Base-by-base conservation (phyloP, 2,329 filamentous ascomycete genomes). In the Trichophyton benhamiae region DNA sequence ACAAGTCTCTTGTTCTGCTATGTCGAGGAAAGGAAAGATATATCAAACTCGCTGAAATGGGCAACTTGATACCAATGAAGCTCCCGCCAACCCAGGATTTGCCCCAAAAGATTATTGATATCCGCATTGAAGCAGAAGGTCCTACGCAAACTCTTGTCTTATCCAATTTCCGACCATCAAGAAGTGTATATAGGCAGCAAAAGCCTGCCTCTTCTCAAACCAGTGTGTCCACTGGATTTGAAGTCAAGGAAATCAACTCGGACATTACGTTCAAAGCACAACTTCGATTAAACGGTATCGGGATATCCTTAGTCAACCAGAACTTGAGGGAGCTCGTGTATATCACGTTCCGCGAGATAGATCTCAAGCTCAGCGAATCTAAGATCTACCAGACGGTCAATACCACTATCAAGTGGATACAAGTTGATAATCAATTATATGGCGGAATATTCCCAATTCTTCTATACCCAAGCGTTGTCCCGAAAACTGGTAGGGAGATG, bases 371-470 rank as follows among this genome's bases (percentile, higher is more conserved):
- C 74, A 90, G 86, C 61, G 94, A 99, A 69, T 97, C 94, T n/a
- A 83, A 86, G 17, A 79, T 96, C 15, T 96, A 96, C 70, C 94
- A 99, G 74, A 97, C 91, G 0, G 76, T 96, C 64, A 92, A 89
- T 57, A 79, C 94, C 58, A 89, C 90, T 0, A 87, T 97, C 72
- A 97, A 99, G 74, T 99, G 95, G 95, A 94, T 99, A 30, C 94
- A 99, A 74, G 89, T 99, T 67, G 94, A 99, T 75, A 99, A 99
- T 68, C 94, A 99, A 74, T 83, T 99, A 13, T 99, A 99, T 69
- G 95, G 95, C 30, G 94, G 95, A 27, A 91, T 99, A 67, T 99
- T 99, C 80, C 94, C 94, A 0, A 95, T 99, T 76, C 85, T 99
- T 33, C 80, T 99, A 62, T 99, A 99, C 72, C 94, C 94, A 4